Evolutionary conservation across 2,329 filamentous ascomycete genomes (phyloP), one percentile per base, ranked within the genome.

Genomic region (Anthostomella pinea): DNA sequence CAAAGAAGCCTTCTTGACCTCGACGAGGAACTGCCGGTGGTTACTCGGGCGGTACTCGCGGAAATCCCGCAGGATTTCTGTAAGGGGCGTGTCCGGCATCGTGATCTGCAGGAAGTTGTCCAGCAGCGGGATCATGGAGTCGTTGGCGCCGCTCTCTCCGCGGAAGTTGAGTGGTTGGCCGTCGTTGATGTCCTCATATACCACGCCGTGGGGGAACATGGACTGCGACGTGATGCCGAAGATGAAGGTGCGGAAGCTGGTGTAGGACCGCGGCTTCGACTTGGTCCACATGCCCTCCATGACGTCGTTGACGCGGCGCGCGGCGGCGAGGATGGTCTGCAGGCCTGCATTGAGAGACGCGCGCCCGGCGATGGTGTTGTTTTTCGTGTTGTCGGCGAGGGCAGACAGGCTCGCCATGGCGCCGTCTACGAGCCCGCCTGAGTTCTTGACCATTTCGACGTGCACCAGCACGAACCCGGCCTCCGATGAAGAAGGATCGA

Each of bases 401-500:
- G 52, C 48, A 20, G 42, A 74, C 16, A 95, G 72, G 33, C 83
- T 77, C 33, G 79, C 72, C 30, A 87, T 73, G 3, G 81, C 78
- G 20, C 87, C 87, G 26, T 78, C 74, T 30, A 96, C 81, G 2
- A 97, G 72, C 1, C 80, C 77, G 1, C 84, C 84, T 1, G 89
- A 90, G 63, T 95, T 81, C 58, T 82, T 83, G 32, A 95, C 91
- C 90, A 96, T 97, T 64, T 94, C 88, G 33, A 97, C 82, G 62
- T 96, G 91, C 4, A 93, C 90, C 9, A 96, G 77, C n/a, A 96
- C 88, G 60, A 97, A 96, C 32, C 91, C 91, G 1, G 91, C 91
- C 63, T 96, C 91, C 6, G 89, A 95, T 3, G 87, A 94, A 20
- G 75, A 75, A 1, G 86, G 86, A 60, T 96, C 86, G 7, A 95